Percentiles rank a stretch among this genome's conserved stretches.
phyloP scores from a whole-genome alignment of 1,284 basidiomycete genomes.

The Pyrrhoderma noxium region DNA sequence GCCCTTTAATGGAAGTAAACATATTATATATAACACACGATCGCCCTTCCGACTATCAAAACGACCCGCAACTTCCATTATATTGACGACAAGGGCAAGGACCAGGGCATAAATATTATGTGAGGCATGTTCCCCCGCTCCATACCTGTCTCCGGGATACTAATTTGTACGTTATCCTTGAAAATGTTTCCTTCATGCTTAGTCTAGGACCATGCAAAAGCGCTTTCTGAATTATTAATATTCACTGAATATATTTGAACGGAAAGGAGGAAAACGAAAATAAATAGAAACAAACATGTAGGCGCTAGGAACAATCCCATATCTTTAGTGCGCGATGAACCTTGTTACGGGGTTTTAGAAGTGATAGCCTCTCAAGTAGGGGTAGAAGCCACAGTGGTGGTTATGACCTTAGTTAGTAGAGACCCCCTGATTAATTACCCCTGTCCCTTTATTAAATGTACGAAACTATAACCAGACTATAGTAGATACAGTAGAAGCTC shows the following conservation, averaged over 20 bases:
- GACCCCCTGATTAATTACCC: neutral
- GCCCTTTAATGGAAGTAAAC: slow-evolving; percentile 92
- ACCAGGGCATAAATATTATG: slow-evolving; percentile 96
- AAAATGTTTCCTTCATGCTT: too few species aligned
- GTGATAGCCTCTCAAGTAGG: slow-evolving; percentile 46
- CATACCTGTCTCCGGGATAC: too few species aligned
- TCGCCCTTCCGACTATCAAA: slow-evolving; percentile 91
- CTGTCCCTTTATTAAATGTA: neutral
- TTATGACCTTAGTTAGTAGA: slow-evolving; percentile 25
- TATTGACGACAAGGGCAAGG: slow-evolving; percentile 97
- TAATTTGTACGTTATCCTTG: too few species aligned
- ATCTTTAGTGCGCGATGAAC: slow-evolving; percentile 48
- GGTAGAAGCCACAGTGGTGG: slow-evolving; percentile 34
- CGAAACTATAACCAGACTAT: slow-evolving; percentile 17
- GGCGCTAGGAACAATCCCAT: slow-evolving; percentile 80
- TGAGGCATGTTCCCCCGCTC: too few species aligned
- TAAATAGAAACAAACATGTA: slow-evolving; percentile 88
- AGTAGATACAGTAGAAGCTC: slow-evolving; percentile 38
- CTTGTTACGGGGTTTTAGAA: slow-evolving; percentile 82
- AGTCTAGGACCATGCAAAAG: slow-evolving; percentile 94
- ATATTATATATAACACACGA: slow-evolving; percentile 95
- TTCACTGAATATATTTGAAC: slow-evolving; percentile 88
- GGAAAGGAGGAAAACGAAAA: slow-evolving; percentile 90
- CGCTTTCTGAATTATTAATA: slow-evolving; percentile 81
- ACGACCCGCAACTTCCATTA: slow-evolving; percentile 98